phyloP scores from a whole-genome alignment of 2,329 filamentous ascomycete genomes.

The Ceratocystis papillata region DNA sequence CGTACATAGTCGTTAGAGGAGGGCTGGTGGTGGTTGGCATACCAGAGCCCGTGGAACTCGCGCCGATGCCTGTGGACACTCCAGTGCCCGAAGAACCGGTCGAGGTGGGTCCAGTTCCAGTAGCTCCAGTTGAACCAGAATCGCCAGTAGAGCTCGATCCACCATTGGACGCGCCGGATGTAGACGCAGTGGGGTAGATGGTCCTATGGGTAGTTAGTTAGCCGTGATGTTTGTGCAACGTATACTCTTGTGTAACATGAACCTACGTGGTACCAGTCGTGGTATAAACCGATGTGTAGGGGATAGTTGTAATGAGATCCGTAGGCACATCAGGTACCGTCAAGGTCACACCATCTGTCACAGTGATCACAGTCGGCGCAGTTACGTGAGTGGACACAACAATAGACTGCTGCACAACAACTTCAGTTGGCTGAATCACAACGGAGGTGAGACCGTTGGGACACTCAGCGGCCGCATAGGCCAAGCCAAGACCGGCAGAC shows the following conservation, averaged over 20 bases:
- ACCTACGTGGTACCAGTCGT: slow-evolving; percentile 20
- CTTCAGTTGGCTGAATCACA: slow-evolving; percentile 17
- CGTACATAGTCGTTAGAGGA: neutral
- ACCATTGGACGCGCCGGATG: neutral
- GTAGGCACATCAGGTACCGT: slow-evolving; percentile 19
- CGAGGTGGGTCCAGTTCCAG: neutral
- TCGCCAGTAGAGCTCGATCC: slow-evolving; percentile 4
- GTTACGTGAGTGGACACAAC: slow-evolving; percentile 19
- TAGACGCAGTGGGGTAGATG: neutral
- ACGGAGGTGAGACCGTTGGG: slow-evolving; percentile 16
- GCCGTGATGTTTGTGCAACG: neutral
- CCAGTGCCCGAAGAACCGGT: neutral
- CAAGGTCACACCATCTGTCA: slow-evolving; percentile 16
- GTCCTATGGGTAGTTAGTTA: slow-evolving; percentile 1
- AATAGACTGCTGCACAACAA: slow-evolving; percentile 11
- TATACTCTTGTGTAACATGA: neutral
- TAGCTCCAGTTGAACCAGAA: neutral
- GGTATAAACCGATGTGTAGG: slow-evolving; percentile 17
- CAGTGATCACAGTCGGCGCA: slow-evolving; percentile 18
- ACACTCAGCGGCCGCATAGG: slow-evolving; percentile 19
- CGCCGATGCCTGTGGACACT: neutral
- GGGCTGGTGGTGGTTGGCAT: neutral
- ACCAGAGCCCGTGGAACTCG: neutral
- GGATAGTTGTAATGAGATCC: slow-evolving; percentile 18
- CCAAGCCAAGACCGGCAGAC: slow-evolving; percentile 21